Evolutionary conservation across 1,284 basidiomycete genomes (phyloP).

Genomic region (Neolentinus lepideus): DNA sequence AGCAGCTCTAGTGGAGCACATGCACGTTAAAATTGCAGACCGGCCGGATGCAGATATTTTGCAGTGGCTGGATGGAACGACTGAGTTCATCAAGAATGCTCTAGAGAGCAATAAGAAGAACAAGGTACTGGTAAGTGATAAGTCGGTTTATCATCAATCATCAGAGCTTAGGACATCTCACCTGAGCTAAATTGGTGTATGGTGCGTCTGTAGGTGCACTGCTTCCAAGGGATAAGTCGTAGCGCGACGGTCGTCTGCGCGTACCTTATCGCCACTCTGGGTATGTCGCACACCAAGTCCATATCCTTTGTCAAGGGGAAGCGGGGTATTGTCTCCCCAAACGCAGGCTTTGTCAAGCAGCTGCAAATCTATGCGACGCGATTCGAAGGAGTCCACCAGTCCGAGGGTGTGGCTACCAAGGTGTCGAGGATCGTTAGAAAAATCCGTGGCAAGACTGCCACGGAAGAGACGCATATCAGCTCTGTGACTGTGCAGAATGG

Average conservation of each 20-base stretch:
- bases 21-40: slow-evolving; percentile 29
- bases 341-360: slow-evolving; percentile 28
- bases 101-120: slow-evolving; percentile 35
- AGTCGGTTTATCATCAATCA: not conserved
- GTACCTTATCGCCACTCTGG: slow-evolving; percentile 35
- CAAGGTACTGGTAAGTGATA: slow-evolving; percentile 48
- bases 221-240: slow-evolving; percentile 46
- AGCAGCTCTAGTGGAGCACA: slow-evolving; percentile 5
- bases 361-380: slow-evolving; percentile 23
- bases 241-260: slow-evolving; percentile 47
- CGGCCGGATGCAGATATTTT: slow-evolving; percentile 22
- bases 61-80: slow-evolving; percentile 25
- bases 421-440: not conserved
- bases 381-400: slow-evolving; percentile 7
- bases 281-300: slow-evolving; percentile 24
- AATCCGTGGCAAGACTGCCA: not conserved
- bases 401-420: not conserved
- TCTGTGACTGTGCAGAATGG: not conserved
- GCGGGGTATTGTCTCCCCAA: slow-evolving; percentile 27
- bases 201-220: slow-evolving; percentile 52
- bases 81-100: slow-evolving; percentile 29
- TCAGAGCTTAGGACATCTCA: no score
- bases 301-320: slow-evolving; percentile 21
- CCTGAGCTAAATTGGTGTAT: no score
- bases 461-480: not conserved